phyloP scores from a whole-genome alignment of 768 basidiomycete genomes.

The Bullera alba region DNA sequence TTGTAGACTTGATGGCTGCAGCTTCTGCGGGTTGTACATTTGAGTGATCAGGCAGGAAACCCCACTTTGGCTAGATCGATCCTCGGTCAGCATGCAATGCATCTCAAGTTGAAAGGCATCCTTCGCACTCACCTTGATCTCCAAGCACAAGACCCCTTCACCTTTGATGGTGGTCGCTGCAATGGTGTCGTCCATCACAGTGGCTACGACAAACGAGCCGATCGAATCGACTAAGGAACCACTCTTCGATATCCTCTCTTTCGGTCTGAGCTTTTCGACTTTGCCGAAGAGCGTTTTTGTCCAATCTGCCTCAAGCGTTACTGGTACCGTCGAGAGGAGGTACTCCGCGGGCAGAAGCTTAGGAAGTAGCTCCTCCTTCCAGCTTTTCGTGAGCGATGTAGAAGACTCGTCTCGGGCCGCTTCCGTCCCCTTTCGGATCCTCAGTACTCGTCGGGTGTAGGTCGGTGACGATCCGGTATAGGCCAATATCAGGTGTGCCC shows the following conservation, averaged over 20 bases:
- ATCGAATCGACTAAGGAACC: neutral
- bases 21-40: constrained; percentile 58
- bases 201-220: constrained; percentile 49
- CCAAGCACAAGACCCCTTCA: constrained; percentile 56
- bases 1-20: constrained; percentile 56
- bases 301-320: constrained; percentile 55
- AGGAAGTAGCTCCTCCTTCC: constrained; percentile 60
- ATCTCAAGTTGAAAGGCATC: neutral
- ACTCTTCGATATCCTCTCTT: constrained; percentile 48
- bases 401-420: constrained; percentile 31
- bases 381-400: constrained; percentile 50
- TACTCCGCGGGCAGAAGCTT: constrained; percentile 58
- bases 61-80: constrained; percentile 82
- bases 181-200: constrained; percentile 73
- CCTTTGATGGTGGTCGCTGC: constrained; percentile 45
- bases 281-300: constrained; percentile 52
- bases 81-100: neutral
- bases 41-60: constrained; percentile 64
- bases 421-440: constrained; percentile 59
- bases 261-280: constrained; percentile 55
- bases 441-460: constrained; percentile 63
- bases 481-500: constrained; percentile 79
- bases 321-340: constrained; percentile 57
- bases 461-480: constrained; percentile 57
- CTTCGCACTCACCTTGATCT: constrained; percentile 71